Base-by-base conservation (phyloP, 176 grass and related monocot genomes). In the Avena atlantica region DNA sequence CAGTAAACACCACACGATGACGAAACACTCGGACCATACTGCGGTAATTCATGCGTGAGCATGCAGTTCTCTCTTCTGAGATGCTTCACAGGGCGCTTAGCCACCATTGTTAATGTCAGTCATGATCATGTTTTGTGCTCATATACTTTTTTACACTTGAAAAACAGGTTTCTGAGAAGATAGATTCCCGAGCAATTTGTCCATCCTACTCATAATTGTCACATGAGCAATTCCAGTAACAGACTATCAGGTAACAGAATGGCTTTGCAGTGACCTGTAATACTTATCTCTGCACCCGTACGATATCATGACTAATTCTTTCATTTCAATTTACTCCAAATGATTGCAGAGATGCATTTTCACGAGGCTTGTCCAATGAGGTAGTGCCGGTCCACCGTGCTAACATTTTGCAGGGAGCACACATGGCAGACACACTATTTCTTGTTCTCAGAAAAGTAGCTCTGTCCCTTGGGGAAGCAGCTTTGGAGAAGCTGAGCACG, bases 391-490 rank as follows among this genome's bases (percentile, higher is more conserved):
- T 15, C 42, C 48, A 12, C 12, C 12, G 70, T 73, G 70, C 70
- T 47, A 45, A 49, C 31, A 51, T 11, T 65, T 29, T 47, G 19
- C 44, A 11, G 69, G 37, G 20, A 63, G 29, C 47, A 71, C 69
- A 16, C 16, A 93, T 94, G 92, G 92, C 87, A 49, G 92, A 94
- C 40, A 56, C 89, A 0, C 47, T 91, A 37, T 78, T 82, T 64
- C 20, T 86, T 15, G 74, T 89, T 20, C 74, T 91, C 10, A 58
- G 49, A 78, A 94, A 94, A 57, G 64, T 91, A 36, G 89, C 86
- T 65, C n/a, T 85, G 15, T 70, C 83, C 16, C 76, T 91, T 14
- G 89, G 70, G 42, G 89, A 78, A 63, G 73, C 62, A 14, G 68
- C 74, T 3, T 25, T 87, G 15, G 73, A 37, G 48, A 79, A 53